Evolutionary conservation across 306 rosid species (phyloP), one percentile per base, ranked within the genome.

Genomic region (Canavalia gladiata): DNA sequence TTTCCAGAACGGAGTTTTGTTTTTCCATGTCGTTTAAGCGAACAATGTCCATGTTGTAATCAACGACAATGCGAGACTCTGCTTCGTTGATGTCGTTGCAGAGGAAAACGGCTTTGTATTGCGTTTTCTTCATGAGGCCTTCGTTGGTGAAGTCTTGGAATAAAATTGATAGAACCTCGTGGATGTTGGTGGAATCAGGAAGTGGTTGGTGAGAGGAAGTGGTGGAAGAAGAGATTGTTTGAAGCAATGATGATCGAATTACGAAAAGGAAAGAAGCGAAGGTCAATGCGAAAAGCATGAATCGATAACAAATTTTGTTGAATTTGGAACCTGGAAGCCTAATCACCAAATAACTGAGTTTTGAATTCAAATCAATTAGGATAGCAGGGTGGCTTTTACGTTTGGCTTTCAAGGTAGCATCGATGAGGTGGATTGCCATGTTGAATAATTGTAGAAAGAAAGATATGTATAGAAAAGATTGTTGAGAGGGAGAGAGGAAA

Each of bases 121-220:
- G 69, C 0, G 43, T 35, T 47, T 74, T 83, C 37, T 76, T 84
- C 25, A 82, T 3, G 41, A 92, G 76, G 2, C 94, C 91, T 81
- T 92, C 94, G 3, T 88, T 87, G 6, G 74, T 77, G 58, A 90
- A 74, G 77, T 89, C 91, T 2, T 18, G 88, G 68, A 90, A 78
- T 51, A 90, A n/a, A 11, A 76, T 2, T 0, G 90, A 72, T 31
- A 89, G 31, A 10, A 81, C 35, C 3, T 68, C 75, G 9, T 81
- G 12, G 7, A 63, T 56, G 35, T 78, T 60, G 5, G 33, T 13
- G 1, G 75, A 6, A 2, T 7, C 68, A 18, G 25, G 25, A 18
- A 18, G 9, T 51, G 5, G 25, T 13, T 10, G 2, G 4, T 4
- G 11, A 11, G 42, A 34, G 54, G 46, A 37, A 43, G 0, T 8